Evolutionary conservation across 2,329 filamentous ascomycete species (phyloP), one percentile per base, ranked within the genome.

Genomic region (Triangularia verruculosa): DNA sequence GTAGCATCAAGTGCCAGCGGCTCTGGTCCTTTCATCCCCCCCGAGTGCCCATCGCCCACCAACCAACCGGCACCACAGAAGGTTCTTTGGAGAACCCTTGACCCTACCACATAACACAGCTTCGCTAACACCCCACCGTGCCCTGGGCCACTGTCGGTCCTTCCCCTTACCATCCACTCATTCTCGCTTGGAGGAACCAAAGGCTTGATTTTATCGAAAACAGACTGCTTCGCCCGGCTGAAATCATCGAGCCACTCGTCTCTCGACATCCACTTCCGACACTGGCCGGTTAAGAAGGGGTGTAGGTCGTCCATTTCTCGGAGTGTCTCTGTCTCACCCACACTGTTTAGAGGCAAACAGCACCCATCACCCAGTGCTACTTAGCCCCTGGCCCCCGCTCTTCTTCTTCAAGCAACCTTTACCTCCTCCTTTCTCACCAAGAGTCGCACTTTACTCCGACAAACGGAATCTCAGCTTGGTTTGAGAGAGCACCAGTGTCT

Each of bases 21-120:
- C 61, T 70, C 65, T 67, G 53, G 62, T 59, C 24, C 39, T 57
- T n/a, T 58, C 61, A 53, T 62, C 39, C 63, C 30, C n/a, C 59
- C 34, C 47, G 28, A 61, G 54, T 39, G 34, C 54, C 51, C 51
- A 43, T 59, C 57, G 64, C 62, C 66, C 60, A 65, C 68, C 66
- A 70, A 66, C 68, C 68, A 71, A 62, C 62, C 64, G 60, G 64
- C 62, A 65, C 59, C 63, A 61, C 51, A 56, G 57, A 57, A 65
- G 61, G 30, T 55, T 51, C 52, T 63, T 66, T 65, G 64, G 70
- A 66, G 67, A 72, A 65, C 71, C 71, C 66, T 69, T 67, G 66
- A 65, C 69, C 69, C 70, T 72, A 70, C 63, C 68, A 71, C 70
- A 68, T 70, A 71, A 67, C 69, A 64, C 64, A 69, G 61, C 61